Conservation (phyloP, 1,139 yeast species). For the Sugiyamaella xylanicola region DNA sequence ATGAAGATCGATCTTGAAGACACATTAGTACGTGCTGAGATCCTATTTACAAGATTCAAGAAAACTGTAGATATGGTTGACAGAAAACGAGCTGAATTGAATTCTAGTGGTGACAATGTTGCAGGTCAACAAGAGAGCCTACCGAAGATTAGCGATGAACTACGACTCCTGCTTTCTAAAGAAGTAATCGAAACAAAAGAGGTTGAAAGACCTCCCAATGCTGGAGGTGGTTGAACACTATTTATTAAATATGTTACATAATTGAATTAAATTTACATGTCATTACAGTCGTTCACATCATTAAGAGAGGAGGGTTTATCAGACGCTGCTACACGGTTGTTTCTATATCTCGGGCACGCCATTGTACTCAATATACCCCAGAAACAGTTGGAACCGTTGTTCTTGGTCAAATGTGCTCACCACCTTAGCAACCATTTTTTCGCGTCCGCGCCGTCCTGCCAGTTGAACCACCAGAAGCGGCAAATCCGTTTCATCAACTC, state of each 20-base stretch:
- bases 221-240: slow-evolving; percentile 41
- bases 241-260: background rate
- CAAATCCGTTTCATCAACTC: background rate
- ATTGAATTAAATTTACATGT: background rate
- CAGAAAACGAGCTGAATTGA: slow-evolving; percentile 49
- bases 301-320: too few relatives aligned
- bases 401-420: background rate
- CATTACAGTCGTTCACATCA: too few relatives aligned
- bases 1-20: slow-evolving; percentile 74
- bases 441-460: background rate
- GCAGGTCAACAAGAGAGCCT: slow-evolving; percentile 25
- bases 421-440: background rate
- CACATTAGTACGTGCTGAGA: slow-evolving; percentile 75
- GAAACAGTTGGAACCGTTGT: slow-evolving; percentile 3
- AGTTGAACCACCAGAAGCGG: background rate
- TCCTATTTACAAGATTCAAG: slow-evolving; percentile 74
- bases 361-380: background rate
- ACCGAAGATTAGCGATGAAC: slow-evolving; percentile 52
- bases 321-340: too few relatives aligned
- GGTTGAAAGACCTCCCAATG: slow-evolving; percentile 44
- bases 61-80: slow-evolving; percentile 79
- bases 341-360: slow-evolving; percentile 2
- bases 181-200: slow-evolving; percentile 69
- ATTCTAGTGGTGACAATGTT: slow-evolving; percentile 20
- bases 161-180: slow-evolving; percentile 61